Evolutionary conservation across 208 protist genomes (phyloP).

Genomic region (Phytomonas sp.): DNA sequence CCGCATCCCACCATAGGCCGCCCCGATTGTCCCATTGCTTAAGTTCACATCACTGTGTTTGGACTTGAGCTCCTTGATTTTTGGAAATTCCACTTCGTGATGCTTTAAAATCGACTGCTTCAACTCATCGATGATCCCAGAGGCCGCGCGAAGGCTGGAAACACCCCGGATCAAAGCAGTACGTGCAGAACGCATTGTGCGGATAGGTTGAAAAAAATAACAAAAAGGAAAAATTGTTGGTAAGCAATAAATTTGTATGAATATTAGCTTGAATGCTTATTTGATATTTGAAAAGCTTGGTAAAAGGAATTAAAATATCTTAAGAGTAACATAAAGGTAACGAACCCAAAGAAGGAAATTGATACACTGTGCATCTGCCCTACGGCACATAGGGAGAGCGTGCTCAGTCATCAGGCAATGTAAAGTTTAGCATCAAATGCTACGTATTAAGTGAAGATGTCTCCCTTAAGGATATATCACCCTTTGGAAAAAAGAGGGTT

Average conservation of each 20-base stretch:
- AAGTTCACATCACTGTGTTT: conserved; percentile 78
- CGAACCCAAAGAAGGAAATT: conserved; percentile 8
- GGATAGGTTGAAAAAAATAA: neutral
- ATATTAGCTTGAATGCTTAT: neutral
- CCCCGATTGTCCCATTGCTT: conserved; percentile 82
- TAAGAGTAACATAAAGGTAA: conserved; percentile 12
- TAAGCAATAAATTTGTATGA: conserved; percentile 13
- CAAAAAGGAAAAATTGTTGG: conserved; percentile 4
- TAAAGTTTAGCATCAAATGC: neutral
- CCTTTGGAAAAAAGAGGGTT: conserved; percentile 3
- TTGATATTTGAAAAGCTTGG: neutral
- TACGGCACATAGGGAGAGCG: neutral
- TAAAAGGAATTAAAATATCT: conserved; percentile 11
- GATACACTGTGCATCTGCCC: neutral
- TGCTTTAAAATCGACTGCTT: conserved; percentile 32
- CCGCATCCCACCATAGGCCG: conserved; percentile 94
- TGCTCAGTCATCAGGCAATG: neutral
- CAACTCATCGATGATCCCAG: conserved; percentile 36
- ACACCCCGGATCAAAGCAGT: conserved; percentile 10
- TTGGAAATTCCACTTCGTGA: conserved; percentile 29
- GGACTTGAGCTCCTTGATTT: conserved; percentile 81
- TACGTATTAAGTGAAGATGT: neutral
- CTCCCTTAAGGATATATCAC: neutral
- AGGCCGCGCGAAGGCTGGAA: conserved; percentile 20
- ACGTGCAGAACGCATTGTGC: conserved; percentile 33